phyloP scores from a whole-genome alignment of 2,329 filamentous ascomycete species.

The Arthrobotrys sinensis region DNA sequence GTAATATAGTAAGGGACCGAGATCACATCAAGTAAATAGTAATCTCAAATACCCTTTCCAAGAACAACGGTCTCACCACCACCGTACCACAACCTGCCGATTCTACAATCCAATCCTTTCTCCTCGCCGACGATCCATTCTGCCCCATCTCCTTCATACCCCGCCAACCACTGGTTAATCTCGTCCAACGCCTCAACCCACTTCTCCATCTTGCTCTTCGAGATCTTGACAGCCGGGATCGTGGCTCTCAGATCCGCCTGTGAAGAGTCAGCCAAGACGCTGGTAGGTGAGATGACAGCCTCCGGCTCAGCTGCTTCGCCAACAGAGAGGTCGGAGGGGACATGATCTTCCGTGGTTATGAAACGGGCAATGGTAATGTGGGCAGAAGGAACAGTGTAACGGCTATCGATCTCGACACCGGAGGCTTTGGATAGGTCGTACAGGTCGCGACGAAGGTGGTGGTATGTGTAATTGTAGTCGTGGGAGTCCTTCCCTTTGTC shows the following conservation, averaged over 20 bases:
- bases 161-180: conserved; percentile 82
- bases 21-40: not conserved
- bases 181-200: conserved; percentile 81
- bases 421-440: conserved; percentile 75
- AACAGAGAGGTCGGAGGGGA: conserved; percentile 64
- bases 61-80: conserved; percentile 78
- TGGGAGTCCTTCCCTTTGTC: conserved; percentile 12
- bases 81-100: conserved; percentile 88
- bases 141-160: conserved; percentile 74
- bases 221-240: conserved; percentile 66
- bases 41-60: conserved; percentile 51
- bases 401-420: conserved; percentile 79
- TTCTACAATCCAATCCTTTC: conserved; percentile 81
- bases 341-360: conserved; percentile 77
- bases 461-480: conserved; percentile 81
- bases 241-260: conserved; percentile 64
- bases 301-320: conserved; percentile 68
- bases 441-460: conserved; percentile 87
- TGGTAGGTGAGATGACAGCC: conserved; percentile 55
- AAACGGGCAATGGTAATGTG: conserved; percentile 91
- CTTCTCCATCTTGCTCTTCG: conserved; percentile 72
- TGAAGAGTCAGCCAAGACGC: conserved; percentile 51
- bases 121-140: conserved; percentile 93
- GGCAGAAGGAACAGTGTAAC: conserved; percentile 90
- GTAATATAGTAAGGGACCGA: not conserved